A percentile compares a stretch with the other conserved stretches of the same genome.
Evolutionary conservation across 352 stramenopile genomes (phyloP).

Genomic region (Globisporangium polare): DNA sequence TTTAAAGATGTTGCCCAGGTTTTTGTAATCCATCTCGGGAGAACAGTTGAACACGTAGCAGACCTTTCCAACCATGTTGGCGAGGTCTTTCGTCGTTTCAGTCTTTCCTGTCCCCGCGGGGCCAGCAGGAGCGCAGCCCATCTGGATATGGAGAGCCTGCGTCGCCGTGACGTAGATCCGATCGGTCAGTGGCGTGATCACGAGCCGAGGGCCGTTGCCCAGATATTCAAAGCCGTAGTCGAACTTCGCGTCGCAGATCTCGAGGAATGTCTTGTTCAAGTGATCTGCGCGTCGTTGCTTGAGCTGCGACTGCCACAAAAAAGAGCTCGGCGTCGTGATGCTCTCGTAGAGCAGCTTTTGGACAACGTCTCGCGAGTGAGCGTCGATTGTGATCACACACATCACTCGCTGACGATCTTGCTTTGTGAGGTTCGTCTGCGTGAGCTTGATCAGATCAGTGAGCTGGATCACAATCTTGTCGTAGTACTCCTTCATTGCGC

Average conservation of each 20-base stretch:
- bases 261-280: constrained; percentile 54
- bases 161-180: constrained; percentile 95
- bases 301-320: constrained; percentile 94
- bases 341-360: constrained; percentile 89
- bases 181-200: constrained; percentile 94
- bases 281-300: constrained; percentile 69
- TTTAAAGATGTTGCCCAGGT: constrained; percentile 96
- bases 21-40: constrained; percentile 96
- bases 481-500: constrained; percentile 81
- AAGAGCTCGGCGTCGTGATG: constrained; percentile 66
- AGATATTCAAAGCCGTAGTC: constrained; percentile 96
- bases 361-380: constrained; percentile 89
- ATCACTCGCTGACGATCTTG: constrained; percentile 91
- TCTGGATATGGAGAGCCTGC: constrained; percentile 92
- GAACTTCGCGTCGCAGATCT: constrained; percentile 91
- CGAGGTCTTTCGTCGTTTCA: constrained; percentile 94
- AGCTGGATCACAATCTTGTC: constrained; percentile 89
- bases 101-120: constrained; percentile 92
- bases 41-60: constrained; percentile 96
- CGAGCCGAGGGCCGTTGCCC: constrained; percentile 90
- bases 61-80: constrained; percentile 89
- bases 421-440: constrained; percentile 74
- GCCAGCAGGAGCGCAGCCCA: constrained; percentile 93
- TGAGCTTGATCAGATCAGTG: constrained; percentile 91
- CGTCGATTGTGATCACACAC: constrained; percentile 95